Conservation (phyloP, 2,329 filamentous ascomycete species). For the Clonostachys byssicola region DNA sequence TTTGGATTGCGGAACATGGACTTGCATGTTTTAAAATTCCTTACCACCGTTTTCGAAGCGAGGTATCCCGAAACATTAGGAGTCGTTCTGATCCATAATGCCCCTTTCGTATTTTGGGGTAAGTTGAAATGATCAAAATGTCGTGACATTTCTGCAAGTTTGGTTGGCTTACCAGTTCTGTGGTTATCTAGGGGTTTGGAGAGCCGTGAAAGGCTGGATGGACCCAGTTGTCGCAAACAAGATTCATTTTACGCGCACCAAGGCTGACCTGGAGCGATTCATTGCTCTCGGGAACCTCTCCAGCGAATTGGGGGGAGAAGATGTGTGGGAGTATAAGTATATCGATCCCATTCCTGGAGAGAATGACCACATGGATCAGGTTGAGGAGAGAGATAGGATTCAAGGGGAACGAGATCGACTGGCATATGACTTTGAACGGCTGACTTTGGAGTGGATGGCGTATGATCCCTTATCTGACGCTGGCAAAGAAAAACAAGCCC, state of each 20-base stretch:
- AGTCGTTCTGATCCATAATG: slow-evolving; percentile 68
- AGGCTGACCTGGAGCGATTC: slow-evolving; percentile 57
- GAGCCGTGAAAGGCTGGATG: slow-evolving; percentile 70
- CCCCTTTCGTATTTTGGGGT: slow-evolving; percentile 65
- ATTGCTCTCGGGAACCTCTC: slow-evolving; percentile 50
- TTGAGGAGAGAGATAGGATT: slow-evolving; percentile 25
- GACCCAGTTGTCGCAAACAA: slow-evolving; percentile 72
- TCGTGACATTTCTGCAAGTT: no score
- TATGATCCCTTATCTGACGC: slow-evolving; percentile 8
- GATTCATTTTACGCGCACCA: slow-evolving; percentile 63
- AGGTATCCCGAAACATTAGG: slow-evolving; percentile 74
- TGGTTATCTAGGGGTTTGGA: slow-evolving; percentile 33
- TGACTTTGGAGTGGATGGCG: slow-evolving; percentile 55
- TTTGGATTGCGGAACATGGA: slow-evolving; percentile 73
- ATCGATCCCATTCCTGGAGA: slow-evolving; percentile 55
- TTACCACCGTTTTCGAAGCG: slow-evolving; percentile 76
- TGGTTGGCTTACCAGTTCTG: background rate
- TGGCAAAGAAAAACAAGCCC: slow-evolving; percentile 8
- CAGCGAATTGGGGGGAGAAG: slow-evolving; percentile 63
- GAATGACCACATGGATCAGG: slow-evolving; percentile 39
- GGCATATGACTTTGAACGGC: slow-evolving; percentile 48
- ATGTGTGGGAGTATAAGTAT: slow-evolving; percentile 64
- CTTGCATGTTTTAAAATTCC: slow-evolving; percentile 72
- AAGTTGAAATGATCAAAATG: slow-evolving; percentile 1
- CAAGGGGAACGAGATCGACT: slow-evolving; percentile 39